Conservation (phyloP, 352 stramenopile species). For the Saprolegnia parasitica region DNA sequence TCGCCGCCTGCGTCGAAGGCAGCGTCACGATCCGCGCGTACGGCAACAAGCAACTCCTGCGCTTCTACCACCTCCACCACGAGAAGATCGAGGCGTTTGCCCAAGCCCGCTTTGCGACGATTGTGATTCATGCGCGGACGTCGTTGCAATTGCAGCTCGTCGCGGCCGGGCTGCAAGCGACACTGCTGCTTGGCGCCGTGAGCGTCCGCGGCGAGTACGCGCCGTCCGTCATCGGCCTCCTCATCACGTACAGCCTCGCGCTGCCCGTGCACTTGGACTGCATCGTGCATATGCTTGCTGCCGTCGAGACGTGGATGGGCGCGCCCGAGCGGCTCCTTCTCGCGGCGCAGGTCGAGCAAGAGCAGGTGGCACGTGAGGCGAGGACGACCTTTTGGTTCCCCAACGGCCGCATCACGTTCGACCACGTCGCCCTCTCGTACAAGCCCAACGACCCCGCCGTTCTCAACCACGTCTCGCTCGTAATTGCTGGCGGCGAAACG, state of each 20-base stretch:
- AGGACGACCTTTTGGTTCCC: slow-evolving; percentile 59
- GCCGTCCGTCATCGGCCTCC: not conserved
- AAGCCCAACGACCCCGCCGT: slow-evolving; percentile 46
- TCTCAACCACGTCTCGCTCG: slow-evolving; percentile 48
- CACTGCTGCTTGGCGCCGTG: not conserved
- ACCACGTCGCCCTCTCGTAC: slow-evolving; percentile 87
- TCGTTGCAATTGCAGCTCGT: slow-evolving; percentile 18
- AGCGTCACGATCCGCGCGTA: slow-evolving; percentile 15
- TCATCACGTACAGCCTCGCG: slow-evolving; percentile 12
- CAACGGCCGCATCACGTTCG: slow-evolving; percentile 78
- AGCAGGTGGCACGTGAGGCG: too few relatives aligned
- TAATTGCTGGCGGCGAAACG: slow-evolving; percentile 34
- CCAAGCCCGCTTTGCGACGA: slow-evolving; percentile 23
- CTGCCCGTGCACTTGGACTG: slow-evolving; percentile 18
- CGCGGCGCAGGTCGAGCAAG: not conserved
- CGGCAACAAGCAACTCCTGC: slow-evolving; percentile 12
- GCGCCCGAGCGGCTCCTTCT: slow-evolving; percentile 15
- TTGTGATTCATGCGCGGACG: not conserved
- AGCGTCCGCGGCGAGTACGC: not conserved
- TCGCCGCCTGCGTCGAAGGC: slow-evolving; percentile 12
- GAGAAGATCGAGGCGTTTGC: slow-evolving; percentile 34
- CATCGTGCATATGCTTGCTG: slow-evolving; percentile 23
- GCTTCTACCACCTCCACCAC: slow-evolving; percentile 20
- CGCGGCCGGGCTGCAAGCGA: not conserved
- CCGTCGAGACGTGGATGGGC: slow-evolving; percentile 17